These are phyloP conservation scores for Beauveria varroae DNA, from an alignment of 2,329 filamentous ascomycete species.

Conservation along the genomic window DNA sequence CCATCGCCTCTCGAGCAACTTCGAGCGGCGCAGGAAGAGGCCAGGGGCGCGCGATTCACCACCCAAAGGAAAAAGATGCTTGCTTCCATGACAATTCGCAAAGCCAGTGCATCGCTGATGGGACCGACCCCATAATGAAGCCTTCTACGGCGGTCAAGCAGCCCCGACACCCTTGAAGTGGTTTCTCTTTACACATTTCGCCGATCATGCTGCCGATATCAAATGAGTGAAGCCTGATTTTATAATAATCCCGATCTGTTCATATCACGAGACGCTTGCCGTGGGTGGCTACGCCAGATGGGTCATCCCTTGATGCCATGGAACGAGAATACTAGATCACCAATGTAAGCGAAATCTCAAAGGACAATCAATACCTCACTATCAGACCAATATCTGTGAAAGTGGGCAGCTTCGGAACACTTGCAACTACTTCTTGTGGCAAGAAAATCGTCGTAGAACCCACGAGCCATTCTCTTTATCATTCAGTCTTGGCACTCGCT, in stretches of 20 bases:
- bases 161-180: slow-evolving; percentile 3
- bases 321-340: not conserved
- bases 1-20: not conserved
- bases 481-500: not conserved
- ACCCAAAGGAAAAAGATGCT: not conserved
- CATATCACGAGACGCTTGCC: not conserved
- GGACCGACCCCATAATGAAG: not conserved
- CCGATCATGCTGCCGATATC: slow-evolving; percentile 5
- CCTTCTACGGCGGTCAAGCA: not conserved
- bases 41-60: not conserved
- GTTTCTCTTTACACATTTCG: slow-evolving; percentile 2
- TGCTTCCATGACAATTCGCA: not conserved
- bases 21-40: slow-evolving; percentile 3
- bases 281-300: not conserved
- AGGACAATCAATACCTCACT: not conserved
- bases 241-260: slow-evolving; percentile 1
- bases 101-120: not conserved
- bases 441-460: not conserved
- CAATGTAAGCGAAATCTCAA: not conserved
- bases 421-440: not conserved
- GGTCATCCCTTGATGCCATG: not conserved
- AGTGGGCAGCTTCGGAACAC: no score
- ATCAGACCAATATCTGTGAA: not conserved
- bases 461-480: not conserved
- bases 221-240: not conserved